These are phyloP conservation scores for Colletotrichum karsti DNA, from an alignment of 2,329 filamentous ascomycete genomes.

Conservation along the genomic window DNA sequence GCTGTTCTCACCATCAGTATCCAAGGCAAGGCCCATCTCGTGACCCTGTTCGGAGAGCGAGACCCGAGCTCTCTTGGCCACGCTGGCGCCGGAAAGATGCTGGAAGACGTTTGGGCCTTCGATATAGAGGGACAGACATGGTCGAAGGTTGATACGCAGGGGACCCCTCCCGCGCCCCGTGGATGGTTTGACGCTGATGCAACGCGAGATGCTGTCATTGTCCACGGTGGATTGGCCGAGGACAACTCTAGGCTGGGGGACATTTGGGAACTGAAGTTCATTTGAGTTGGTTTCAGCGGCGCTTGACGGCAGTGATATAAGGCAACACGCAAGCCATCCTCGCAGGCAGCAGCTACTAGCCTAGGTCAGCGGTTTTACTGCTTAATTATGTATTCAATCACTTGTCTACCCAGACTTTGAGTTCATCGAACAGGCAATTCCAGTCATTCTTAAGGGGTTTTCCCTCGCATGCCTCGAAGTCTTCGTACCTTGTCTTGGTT, in stretches of 20 bases:
- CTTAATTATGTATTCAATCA: too few species aligned
- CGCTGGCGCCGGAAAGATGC: conserved; percentile 49
- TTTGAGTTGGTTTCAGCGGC: neutral
- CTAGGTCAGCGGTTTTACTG: too few species aligned
- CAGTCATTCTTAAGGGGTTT: too few species aligned
- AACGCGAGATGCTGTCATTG: conserved; percentile 33
- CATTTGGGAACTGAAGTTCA: conserved; percentile 43
- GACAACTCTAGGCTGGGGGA: conserved; percentile 47
- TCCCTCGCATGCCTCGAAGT: too few species aligned
- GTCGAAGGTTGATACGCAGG: conserved; percentile 35
- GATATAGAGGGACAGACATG: conserved; percentile 40
- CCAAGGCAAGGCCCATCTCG: conserved; percentile 35
- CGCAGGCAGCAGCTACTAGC: too few species aligned
- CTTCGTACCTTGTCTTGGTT: too few species aligned
- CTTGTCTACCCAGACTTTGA: too few species aligned
- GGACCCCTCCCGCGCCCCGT: conserved; percentile 38
- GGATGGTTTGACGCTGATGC: conserved; percentile 51
- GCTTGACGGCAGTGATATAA: too few species aligned
- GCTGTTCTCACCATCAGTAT: conserved; percentile 35
- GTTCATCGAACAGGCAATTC: too few species aligned
- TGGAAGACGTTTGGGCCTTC: conserved; percentile 49
- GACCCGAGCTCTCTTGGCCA: conserved; percentile 48
- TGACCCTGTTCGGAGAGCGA: conserved; percentile 49
- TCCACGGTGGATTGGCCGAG: conserved; percentile 49
- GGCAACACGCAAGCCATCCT: too few species aligned